phyloP scores from a whole-genome alignment of 768 basidiomycete genomes.

The Lactarius hatsudake region DNA sequence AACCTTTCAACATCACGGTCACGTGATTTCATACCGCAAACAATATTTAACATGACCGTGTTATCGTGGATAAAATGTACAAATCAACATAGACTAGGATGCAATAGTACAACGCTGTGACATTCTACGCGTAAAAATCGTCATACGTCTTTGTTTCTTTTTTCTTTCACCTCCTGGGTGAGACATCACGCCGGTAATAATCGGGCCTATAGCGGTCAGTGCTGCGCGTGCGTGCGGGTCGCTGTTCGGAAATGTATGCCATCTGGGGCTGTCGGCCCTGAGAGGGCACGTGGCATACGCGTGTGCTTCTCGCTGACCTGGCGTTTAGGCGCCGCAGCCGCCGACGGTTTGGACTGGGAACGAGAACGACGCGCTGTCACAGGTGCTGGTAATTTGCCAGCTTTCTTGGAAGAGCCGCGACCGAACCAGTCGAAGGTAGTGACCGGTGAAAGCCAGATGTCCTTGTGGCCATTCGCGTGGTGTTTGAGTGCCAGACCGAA shows the following conservation, averaged over 20 bases:
- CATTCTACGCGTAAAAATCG: conserved; percentile 8
- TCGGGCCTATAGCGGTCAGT: conserved; percentile 31
- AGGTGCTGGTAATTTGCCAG: conserved; percentile 43
- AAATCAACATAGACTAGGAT: not conserved
- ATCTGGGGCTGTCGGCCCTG: conserved; percentile 24
- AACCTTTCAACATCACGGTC: conserved; percentile 10
- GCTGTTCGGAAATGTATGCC: conserved; percentile 17
- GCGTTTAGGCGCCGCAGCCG: conserved; percentile 16
- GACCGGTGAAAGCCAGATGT: conserved; percentile 69
- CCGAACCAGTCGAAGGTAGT: conserved; percentile 74
- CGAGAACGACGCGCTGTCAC: conserved; percentile 34
- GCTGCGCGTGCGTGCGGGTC: conserved; percentile 15
- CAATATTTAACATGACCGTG: not conserved
- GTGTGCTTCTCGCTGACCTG: conserved; percentile 21
- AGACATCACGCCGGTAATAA: conserved; percentile 36
- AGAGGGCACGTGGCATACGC: conserved; percentile 8
- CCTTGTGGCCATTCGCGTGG: conserved; percentile 41
- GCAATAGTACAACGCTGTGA: conserved; percentile 9
- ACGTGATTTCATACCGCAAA: not conserved
- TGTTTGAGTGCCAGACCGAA: conserved; percentile 45
- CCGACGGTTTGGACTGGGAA: conserved; percentile 6
- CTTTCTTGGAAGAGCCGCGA: conserved; percentile 30
- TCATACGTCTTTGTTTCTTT: not conserved
- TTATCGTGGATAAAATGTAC: not conserved
- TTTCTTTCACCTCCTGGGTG: conserved; percentile 32